Base-by-base conservation (phyloP, 1,284 basidiomycete genomes). In the Mycena sp. region DNA sequence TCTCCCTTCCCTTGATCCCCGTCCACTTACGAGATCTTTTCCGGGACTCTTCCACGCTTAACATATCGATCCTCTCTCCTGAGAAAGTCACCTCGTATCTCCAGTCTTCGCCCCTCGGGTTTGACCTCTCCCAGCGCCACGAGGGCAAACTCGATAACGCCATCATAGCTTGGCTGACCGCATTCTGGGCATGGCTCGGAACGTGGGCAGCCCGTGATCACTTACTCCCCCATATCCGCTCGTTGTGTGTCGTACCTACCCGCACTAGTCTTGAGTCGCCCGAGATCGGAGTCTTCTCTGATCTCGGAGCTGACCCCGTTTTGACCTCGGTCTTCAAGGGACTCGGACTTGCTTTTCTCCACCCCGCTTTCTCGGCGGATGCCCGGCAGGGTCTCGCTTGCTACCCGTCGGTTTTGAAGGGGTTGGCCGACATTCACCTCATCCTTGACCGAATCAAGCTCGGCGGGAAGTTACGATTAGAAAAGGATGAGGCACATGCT, bases 121-220 rank as follows among this genome's bases (percentile, higher is more conserved):
- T 78, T 18, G 75, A 73, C 41, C 70, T 79, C 25, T 65, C 73
- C 5, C 62, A 78, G 38, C 69, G 76, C 9, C 72, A 78, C 10
- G 59, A 72, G 20, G 67, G 63, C 48, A 70, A 63, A 38, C 66
- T 70, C 6, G 70, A 77, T 52, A 67, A 73, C 4, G 67, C 34
- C 8, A 67, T 76, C 14, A 69, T 82, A 18, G 60, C 63, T 20
- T 83, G 81, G 81, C 67, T 84, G n/a, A 76, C 77, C 0, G 64
- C 64, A 6, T 84, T 84, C 66, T 85, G 83, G 84, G 54, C 69
- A 4, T 85, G 83, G 83, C 61, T 82, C 62, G 72, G 62, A 16
- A 55, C 25, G 0, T 79, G 79, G 78, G 20, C 55, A 5, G 54
- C 39, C 38, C 77, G 72, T 13, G 67, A 73, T 4, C 63, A 75